phyloP scores from a whole-genome alignment of 2,329 filamentous ascomycete genomes.

The Cryphonectria nitschkei region DNA sequence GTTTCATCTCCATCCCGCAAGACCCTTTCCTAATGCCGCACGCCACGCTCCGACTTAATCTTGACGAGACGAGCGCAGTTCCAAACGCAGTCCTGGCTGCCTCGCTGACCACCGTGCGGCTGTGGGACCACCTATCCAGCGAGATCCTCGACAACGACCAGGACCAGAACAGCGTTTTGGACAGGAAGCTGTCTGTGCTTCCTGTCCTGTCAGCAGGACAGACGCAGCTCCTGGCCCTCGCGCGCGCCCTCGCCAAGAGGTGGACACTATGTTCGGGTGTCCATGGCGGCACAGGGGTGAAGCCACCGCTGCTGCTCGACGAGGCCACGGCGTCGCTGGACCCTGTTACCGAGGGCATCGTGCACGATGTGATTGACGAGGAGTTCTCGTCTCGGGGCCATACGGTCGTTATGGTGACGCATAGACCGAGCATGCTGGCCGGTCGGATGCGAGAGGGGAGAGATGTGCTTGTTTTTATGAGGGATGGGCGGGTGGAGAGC shows the following conservation, averaged over 20 bases:
- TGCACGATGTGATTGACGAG: constrained; percentile 29
- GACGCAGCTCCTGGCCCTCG: constrained; percentile 49
- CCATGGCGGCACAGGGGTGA: neutral
- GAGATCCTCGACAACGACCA: constrained; percentile 23
- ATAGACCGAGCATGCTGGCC: constrained; percentile 28
- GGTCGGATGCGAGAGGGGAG: constrained; percentile 15
- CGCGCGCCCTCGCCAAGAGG: constrained; percentile 43
- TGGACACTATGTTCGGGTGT: constrained; percentile 27
- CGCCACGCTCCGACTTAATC: constrained; percentile 51
- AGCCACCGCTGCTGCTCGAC: constrained; percentile 42
- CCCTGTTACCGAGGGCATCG: constrained; percentile 24
- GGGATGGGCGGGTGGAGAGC: constrained; percentile 28
- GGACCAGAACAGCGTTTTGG: constrained; percentile 33
- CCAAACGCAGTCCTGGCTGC: constrained; percentile 44
- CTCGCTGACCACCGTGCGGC: constrained; percentile 42
- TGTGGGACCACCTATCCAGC: constrained; percentile 28
- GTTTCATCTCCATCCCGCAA: constrained; percentile 47
- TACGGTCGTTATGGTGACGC: constrained; percentile 34
- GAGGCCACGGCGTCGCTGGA: constrained; percentile 40
- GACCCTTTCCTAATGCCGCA: constrained; percentile 47
- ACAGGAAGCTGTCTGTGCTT: constrained; percentile 34
- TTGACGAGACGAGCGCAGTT: constrained; percentile 45
- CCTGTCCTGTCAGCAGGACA: constrained; percentile 41
- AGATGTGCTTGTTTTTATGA: constrained; percentile 31
- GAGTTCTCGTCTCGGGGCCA: constrained; percentile 31